Evolutionary conservation across 805 yeast genomes (phyloP).

Genomic region (Yarrowia divulgata): DNA sequence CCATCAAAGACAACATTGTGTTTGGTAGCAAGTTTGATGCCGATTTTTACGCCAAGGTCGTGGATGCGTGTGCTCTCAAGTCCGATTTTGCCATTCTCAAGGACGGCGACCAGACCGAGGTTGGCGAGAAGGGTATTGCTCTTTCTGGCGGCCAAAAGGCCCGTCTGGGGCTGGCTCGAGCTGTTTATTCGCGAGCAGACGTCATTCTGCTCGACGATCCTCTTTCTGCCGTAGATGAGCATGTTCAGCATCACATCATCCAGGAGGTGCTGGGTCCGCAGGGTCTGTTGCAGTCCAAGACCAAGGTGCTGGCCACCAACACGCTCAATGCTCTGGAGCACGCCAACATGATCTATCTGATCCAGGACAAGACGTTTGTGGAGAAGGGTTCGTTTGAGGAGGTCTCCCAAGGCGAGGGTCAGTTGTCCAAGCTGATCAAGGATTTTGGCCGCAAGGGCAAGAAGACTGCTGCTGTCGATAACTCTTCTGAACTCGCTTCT

Average conservation of each 20-base stretch:
- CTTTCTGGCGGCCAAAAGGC: conserved; percentile 98
- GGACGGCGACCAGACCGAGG: conserved; percentile 89
- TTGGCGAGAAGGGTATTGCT: conserved; percentile 97
- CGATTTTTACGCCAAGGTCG: conserved; percentile 77
- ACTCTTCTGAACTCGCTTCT: neutral
- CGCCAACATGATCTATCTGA: conserved; percentile 70
- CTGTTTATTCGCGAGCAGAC: conserved; percentile 94
- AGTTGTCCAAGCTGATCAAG: conserved; percentile 42
- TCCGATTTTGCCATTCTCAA: conserved; percentile 82
- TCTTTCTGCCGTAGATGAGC: conserved; percentile 96
- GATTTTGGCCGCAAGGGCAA: conserved; percentile 43
- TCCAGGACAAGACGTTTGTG: conserved; percentile 55
- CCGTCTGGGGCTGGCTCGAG: conserved; percentile 90
- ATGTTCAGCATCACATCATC: conserved; percentile 86
- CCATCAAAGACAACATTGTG: conserved; percentile 84
- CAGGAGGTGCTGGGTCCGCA: conserved; percentile 71
- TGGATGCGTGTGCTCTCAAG: conserved; percentile 85
- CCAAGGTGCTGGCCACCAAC: conserved; percentile 81
- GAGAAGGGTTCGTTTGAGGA: conserved; percentile 70
- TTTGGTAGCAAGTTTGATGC: conserved; percentile 88
- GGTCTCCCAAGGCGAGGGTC: conserved; percentile 49
- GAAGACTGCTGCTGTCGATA: neutral
- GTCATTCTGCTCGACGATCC: conserved; percentile 91
- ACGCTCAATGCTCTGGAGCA: conserved; percentile 76
- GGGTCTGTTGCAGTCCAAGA: conserved; percentile 74